Evolutionary conservation across 2,329 filamentous ascomycete genomes (phyloP), one percentile per base, ranked within the genome.

Genomic region (Neoascochyta sp.): DNA sequence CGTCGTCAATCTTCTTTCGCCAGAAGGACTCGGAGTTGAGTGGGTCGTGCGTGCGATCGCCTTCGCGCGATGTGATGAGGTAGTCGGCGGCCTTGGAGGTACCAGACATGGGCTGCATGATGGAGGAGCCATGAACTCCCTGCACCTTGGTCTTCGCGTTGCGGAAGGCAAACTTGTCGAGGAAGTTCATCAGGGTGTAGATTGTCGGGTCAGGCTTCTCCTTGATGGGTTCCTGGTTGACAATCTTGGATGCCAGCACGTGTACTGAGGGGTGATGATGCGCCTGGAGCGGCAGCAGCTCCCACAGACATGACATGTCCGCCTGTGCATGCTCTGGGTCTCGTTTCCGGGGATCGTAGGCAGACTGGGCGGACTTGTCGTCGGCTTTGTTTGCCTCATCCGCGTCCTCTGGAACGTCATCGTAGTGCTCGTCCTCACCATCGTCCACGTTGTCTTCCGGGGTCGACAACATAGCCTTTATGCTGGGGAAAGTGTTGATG

Each of bases 151-250:
- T 70, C 71, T 95, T 95, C 40, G 90, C 81, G 51, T 92, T 95
- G 47, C 86, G 83, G 73, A 96, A 98, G n/a, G 95, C 87, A 63
- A 98, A 98, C 50, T 93, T 89, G 66, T 98, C 92, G 35, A 98
- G 73, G 73, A 98, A 98, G 62, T 93, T 84, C 54, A 92, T 92
- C 27, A 98, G 75, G 2, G 86, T 92, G 62, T 96, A 90, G 35
- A 87, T 81, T 10, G 85, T 82, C 29, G 95, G 73, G 51, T 98
- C 92, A 0, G 92, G 89, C 63, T 96, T 96, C 41, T 85, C 79
- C 38, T 86, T 81, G 62, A 86, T 80, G 29, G 79, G 74, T 44
- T 81, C 75, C 36, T 80, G 76, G 27, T 75, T 70, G 7, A 94
- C 64, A 21, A 96, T 67, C 34, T 81, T 79, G 10, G 74, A 70